phyloP scores from a whole-genome alignment of 257 asterid genomes.

The Fraxinus cuspidata region DNA sequence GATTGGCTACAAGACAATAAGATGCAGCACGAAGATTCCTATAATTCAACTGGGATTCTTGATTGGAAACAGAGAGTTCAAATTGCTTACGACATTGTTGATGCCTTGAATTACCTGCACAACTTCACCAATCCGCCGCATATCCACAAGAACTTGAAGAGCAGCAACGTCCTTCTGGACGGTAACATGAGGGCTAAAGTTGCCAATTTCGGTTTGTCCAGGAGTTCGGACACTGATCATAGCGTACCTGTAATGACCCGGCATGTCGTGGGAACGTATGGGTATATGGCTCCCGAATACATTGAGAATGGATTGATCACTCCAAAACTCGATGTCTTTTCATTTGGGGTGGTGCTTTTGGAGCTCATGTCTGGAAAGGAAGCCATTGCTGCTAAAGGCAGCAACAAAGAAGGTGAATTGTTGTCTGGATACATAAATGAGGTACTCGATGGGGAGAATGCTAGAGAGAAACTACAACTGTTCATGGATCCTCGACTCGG shows the following conservation, averaged over 20 bases:
- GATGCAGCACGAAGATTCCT: not conserved
- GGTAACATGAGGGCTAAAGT: slow-evolving; percentile 53
- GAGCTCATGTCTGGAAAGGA: slow-evolving; percentile 55
- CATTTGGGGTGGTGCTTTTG: slow-evolving; percentile 50
- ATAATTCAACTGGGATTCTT: slow-evolving; percentile 9
- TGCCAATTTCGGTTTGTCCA: slow-evolving; percentile 45
- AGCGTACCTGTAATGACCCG: slow-evolving; percentile 30
- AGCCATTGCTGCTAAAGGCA: not conserved
- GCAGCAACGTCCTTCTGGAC: slow-evolving; percentile 54
- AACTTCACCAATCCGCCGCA: slow-evolving; percentile 59
- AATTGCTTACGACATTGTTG: slow-evolving; percentile 55
- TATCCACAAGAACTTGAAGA: slow-evolving; percentile 63
- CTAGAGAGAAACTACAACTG: slow-evolving; percentile 42
- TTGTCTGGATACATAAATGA: slow-evolving; percentile 28
- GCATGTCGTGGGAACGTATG: slow-evolving; percentile 58
- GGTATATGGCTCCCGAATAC: slow-evolving; percentile 66
- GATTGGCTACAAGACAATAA: slow-evolving; percentile 35
- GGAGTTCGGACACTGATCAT: slow-evolving; percentile 25
- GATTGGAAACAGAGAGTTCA: slow-evolving; percentile 59
- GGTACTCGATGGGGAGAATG: slow-evolving; percentile 46
- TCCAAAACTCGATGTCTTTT: slow-evolving; percentile 55
- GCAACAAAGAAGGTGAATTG: slow-evolving; percentile 16
- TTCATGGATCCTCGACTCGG: slow-evolving; percentile 51
- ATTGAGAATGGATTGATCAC: slow-evolving; percentile 56
- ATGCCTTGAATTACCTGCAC: slow-evolving; percentile 64